Conservation (phyloP, 106 monocot species). For the Posidonia australis region DNA sequence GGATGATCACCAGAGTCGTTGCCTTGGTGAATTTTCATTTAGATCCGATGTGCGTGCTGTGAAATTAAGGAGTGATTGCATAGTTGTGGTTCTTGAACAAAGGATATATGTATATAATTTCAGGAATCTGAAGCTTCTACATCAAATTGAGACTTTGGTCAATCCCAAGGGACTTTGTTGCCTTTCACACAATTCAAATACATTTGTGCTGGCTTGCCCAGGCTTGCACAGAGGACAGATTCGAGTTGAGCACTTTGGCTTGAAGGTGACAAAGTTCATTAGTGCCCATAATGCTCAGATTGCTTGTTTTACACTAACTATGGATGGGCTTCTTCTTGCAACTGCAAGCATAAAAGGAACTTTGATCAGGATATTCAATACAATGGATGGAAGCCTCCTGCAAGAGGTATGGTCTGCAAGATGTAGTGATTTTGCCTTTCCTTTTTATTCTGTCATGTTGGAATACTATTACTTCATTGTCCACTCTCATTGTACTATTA, state of each 20-base stretch:
- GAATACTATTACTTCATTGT: too few relatives aligned
- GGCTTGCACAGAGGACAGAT: slow-evolving; percentile 65
- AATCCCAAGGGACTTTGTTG: slow-evolving; percentile 86
- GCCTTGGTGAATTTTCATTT: slow-evolving; percentile 78
- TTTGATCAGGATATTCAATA: slow-evolving; percentile 87
- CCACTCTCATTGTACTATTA: too few relatives aligned
- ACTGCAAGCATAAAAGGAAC: slow-evolving; percentile 87
- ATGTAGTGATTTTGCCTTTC: too few relatives aligned
- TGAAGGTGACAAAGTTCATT: slow-evolving; percentile 77
- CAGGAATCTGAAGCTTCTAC: slow-evolving; percentile 64
- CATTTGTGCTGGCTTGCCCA: slow-evolving; percentile 75
- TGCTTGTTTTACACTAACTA: slow-evolving; percentile 66
- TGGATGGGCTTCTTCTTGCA: slow-evolving; percentile 91
- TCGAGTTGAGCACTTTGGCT: slow-evolving; percentile 76
- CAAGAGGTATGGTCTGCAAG: too few relatives aligned
- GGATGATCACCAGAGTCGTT: slow-evolving; percentile 65
- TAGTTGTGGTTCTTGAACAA: slow-evolving; percentile 83
- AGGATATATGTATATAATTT: slow-evolving; percentile 83
- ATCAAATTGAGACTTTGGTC: slow-evolving; percentile 71
- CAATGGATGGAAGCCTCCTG: slow-evolving; percentile 76
- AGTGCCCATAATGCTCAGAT: slow-evolving; percentile 73
- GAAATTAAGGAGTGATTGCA: slow-evolving; percentile 55
- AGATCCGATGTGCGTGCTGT: slow-evolving; percentile 75
- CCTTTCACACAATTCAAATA: slow-evolving; percentile 67
- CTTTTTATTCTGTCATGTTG: too few relatives aligned